Base-by-base conservation (phyloP, 148 eudicot genomes). In the Tetragonia tetragonoides region DNA sequence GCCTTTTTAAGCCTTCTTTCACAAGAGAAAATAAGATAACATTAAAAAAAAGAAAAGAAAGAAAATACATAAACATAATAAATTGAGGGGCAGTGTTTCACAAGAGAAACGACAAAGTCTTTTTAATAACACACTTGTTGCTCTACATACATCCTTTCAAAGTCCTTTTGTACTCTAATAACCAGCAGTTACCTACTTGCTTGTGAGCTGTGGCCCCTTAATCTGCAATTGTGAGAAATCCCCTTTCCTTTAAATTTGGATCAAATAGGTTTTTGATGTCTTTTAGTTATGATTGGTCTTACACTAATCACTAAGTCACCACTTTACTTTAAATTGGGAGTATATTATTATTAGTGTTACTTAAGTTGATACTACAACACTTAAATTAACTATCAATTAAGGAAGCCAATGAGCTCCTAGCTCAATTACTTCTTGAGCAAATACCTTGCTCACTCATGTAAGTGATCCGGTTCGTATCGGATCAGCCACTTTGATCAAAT, bases 121-220 rank as follows among this genome's bases (percentile, higher is more conserved):
- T 51, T 42, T 69, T 57, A 69, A 77, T 69, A 42, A 57, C 42
- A 70, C 75, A 77, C 59, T 70, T 70, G 41, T 70, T 70, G 41
- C 21, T 64, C 15, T 21, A 56, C 65, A 77, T n/a, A 66, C 57
- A 67, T 51, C 46, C 68, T 78, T 59, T 60, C 46, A 60, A 69
- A 21, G 68, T 78, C 75, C 68, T 60, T 70, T 70, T 60, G 75
- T 70, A 70, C 46, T 70, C 75, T 78, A 69, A 59, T 70, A 28
- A 18, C 24, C 40, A 77, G 57, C 80, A 14, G 37, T 65, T 75
- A 63, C 69, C 69, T 46, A 1, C 34, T 46, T 6, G 64, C 78
- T 64, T 75, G 78, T 75, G 78, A 75, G 70, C 16, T 75, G 70
- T 75, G 78, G 61, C 78, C 78, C 61, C 61, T 15, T 24, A 20